Base-by-base conservation (phyloP, 768 basidiomycete genomes). In the Boletus pseudo-olivaceus region DNA sequence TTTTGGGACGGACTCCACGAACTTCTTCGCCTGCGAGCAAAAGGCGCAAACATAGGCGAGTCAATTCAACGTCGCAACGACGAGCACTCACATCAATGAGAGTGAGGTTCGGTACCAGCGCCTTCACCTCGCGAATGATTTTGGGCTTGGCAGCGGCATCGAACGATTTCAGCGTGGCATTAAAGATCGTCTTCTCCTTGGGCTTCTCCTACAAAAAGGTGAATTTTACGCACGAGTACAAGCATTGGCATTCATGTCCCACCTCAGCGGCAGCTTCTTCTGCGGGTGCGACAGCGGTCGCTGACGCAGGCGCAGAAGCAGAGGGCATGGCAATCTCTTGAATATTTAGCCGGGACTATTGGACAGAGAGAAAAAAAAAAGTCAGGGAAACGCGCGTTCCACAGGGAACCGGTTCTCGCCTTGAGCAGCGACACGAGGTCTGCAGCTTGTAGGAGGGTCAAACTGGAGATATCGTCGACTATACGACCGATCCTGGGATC, bases 111-210 rank as follows among this genome's bases (percentile, higher is more conserved):
- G 97, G 93, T 56, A 96, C 87, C 58, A 98, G 69, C 7, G 90
- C 90, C 80, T 99, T 99, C 64, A 99, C 92, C 74, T 98, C 97
- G 63, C 90, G 84, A 67, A 99, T 99, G 65, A 98, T 84, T 78
- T 99, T 99, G 29, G 97, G 90, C 73, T 99, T 99, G 49, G 90
- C 79, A 11, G 82, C 78, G 3, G 93, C 84, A 57, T 97, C 95
- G 66, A 98, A 97, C 44, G 93, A 93, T 68, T 96, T 93, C 39
- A 99, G 82, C 73, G 85, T 93, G 67, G 98, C 89, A 63, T 87
- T 95, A 76, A 99, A 99, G 33, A 95, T 81, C 17, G 94, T 97
- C 85, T 98, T 98, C 78, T 98, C 97, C 76, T 97, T 98, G 46
- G 94, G 94, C 67, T 95, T 97, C 72, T 93, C 93, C 87, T 93